Conservation (phyloP, 2,329 filamentous ascomycete species). For the Dothistroma septosporum region DNA sequence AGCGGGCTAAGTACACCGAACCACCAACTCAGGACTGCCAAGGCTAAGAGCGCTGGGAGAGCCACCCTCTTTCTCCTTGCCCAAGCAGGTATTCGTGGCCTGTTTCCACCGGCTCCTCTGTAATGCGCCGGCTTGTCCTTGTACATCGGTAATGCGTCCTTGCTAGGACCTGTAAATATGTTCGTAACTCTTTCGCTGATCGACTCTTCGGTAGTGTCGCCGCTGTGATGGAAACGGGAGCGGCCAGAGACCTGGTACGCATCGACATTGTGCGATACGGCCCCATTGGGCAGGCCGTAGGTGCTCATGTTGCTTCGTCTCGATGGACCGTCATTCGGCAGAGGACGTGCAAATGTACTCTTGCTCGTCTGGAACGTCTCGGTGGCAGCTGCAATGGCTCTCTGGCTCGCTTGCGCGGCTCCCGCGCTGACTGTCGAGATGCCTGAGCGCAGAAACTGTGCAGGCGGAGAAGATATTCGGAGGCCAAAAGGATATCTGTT, state of each 20-base stretch:
- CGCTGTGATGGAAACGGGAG: conserved; percentile 20
- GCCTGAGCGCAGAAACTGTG: conserved; percentile 19
- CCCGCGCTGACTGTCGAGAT: conserved; percentile 9
- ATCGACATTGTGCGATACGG: conserved; percentile 14
- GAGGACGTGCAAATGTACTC: not conserved
- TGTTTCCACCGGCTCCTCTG: conserved; percentile 53
- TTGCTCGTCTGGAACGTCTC: not conserved
- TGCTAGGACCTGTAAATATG: conserved; percentile 59
- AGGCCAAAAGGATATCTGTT: conserved; percentile 46
- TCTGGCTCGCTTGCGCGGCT: conserved; percentile 1
- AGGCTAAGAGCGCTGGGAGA: conserved; percentile 51
- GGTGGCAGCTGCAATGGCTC: not conserved
- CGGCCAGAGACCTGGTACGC: conserved; percentile 17
- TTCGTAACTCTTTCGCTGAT: conserved; percentile 60
- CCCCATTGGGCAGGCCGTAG: conserved; percentile 21
- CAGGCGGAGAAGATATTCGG: conserved; percentile 30
- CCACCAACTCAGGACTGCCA: conserved; percentile 62
- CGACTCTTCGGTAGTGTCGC: conserved; percentile 33
- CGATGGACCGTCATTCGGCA: not conserved
- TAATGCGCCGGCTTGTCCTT: conserved; percentile 95
- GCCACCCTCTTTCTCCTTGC: conserved; percentile 59
- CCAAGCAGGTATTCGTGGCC: conserved; percentile 31
- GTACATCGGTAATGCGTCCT: conserved; percentile 77
- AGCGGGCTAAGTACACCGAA: conserved; percentile 56
- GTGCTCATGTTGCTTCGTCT: conserved; percentile 17